These are phyloP conservation scores for Pythium angustatum DNA, from an alignment of 352 stramenopile genomes.

Conservation along the genomic window DNA sequence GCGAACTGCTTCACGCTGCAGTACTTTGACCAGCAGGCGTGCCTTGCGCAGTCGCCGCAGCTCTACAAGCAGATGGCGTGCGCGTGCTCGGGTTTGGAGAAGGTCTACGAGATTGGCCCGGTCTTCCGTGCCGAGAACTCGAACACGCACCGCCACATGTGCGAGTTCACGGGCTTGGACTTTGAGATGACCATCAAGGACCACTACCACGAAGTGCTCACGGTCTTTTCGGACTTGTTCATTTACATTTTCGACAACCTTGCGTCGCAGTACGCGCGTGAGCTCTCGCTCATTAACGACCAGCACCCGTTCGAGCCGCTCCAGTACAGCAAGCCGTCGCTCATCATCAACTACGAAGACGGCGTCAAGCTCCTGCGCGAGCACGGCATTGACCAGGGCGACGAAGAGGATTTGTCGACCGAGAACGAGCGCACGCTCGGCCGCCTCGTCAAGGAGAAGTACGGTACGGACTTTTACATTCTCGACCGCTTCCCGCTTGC, in stretches of 20 bases:
- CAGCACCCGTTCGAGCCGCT: constrained; percentile 98
- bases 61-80: constrained; percentile 99
- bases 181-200: constrained; percentile 99
- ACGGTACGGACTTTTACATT: constrained; percentile 99
- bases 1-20: constrained; percentile 98
- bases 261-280: constrained; percentile 90
- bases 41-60: constrained; percentile 97
- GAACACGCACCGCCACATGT: constrained; percentile 99
- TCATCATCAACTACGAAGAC: constrained; percentile 94
- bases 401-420: constrained; percentile 87
- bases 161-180: constrained; percentile 99
- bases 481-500: constrained; percentile 99
- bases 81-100: constrained; percentile 97
- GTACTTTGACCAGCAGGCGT: constrained; percentile 98
- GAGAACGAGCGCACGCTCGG: constrained; percentile 98
- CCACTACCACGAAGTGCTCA: constrained; percentile 98
- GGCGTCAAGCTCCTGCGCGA: constrained; percentile 93
- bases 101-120: constrained; percentile 98
- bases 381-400: constrained; percentile 69
- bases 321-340: constrained; percentile 94
- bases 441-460: constrained; percentile 96
- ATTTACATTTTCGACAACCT: constrained; percentile 99
- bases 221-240: constrained; percentile 98
- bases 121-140: constrained; percentile 99
- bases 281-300: constrained; percentile 95